Base-by-base conservation (phyloP, 306 rosid genomes). In the Lupinus albus region DNA sequence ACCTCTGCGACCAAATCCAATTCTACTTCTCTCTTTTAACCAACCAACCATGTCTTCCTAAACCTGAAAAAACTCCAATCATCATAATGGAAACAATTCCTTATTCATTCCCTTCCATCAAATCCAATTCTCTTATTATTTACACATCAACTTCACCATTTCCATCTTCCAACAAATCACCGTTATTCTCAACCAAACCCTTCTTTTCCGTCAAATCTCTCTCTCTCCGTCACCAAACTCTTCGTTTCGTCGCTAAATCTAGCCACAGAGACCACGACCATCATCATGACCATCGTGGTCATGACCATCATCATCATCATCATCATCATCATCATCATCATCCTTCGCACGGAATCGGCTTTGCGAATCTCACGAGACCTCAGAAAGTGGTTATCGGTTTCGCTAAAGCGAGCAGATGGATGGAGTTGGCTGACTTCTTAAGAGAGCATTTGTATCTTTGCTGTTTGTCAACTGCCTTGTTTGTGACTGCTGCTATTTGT, bases 381-480 rank as follows among this genome's bases (percentile, higher is more conserved):
- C 99, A 88, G 78, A 82, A 57, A 76, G 87, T 86, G 76, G 30
- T 93, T 47, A 48, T 90, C 50, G 67, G 74, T 45, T 86, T 93
- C 74, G 94, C 99, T 9, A 84, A 78, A 77, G 96, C 90, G 7
- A 87, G 83, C 30, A 80, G 80, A 65, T 88, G 99, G 99, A 79
- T 79, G 44, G 86, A 90, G 60, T 79, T 90, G 61, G 97, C 99
- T 8, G 75, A 85, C 71, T 81, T 77, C 70, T 69, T 90, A 13
- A 75, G 96, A 75, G 97, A 90, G 89, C 83, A 93, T 69, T 77
- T 93, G 85, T 88, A 90, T 10, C 81, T 93, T 46, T 93, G 99
- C 61, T 85, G 89, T 78, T 75, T 77, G 72, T 90, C 99, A 35
- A 14, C 99, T 0, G 90, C 85, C 32, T 66, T 93, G 15, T 85